These are phyloP conservation scores for Marsdenia floribunda DNA, from an alignment of 257 asterid species.

Conservation along the genomic window DNA sequence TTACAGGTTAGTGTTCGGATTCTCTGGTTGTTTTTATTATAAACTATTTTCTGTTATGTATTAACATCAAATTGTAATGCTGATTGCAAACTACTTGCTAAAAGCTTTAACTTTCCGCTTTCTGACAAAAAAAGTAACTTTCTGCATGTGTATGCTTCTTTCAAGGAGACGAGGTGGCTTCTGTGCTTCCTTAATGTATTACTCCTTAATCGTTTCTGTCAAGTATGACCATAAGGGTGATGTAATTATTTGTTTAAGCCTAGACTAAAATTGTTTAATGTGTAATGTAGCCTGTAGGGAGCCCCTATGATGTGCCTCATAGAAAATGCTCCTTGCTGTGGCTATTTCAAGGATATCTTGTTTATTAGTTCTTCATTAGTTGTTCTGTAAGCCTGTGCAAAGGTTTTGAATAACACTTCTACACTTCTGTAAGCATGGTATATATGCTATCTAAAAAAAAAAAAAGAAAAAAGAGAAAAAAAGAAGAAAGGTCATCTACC, in stretches of 20 bases:
- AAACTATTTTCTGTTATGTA: not conserved
- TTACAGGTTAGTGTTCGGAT: slow-evolving; percentile 45
- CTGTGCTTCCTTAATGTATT: not conserved
- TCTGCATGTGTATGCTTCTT: not conserved
- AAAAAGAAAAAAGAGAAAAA: no score
- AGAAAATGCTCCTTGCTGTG: not conserved
- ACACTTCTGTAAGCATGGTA: not conserved
- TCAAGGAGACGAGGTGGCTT: not conserved
- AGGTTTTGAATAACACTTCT: not conserved
- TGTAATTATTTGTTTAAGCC: not conserved
- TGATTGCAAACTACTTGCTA: not conserved
- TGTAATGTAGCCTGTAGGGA: not conserved
- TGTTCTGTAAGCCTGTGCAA: not conserved
- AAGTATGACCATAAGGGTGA: not conserved
- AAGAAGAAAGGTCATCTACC: not conserved
- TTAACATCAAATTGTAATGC: not conserved
- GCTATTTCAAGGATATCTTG: not conserved
- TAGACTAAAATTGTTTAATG: not conserved
- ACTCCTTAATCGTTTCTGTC: not conserved
- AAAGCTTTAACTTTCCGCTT: no score
- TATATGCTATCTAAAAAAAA: no score
- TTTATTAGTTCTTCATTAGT: not conserved
- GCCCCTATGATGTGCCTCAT: not conserved
- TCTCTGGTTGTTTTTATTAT: not conserved
- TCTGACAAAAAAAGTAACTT: not conserved